These are phyloP conservation scores for Pseudogymnoascus sp. DNA, from an alignment of 2,329 filamentous ascomycete species.

Conservation along the genomic window DNA sequence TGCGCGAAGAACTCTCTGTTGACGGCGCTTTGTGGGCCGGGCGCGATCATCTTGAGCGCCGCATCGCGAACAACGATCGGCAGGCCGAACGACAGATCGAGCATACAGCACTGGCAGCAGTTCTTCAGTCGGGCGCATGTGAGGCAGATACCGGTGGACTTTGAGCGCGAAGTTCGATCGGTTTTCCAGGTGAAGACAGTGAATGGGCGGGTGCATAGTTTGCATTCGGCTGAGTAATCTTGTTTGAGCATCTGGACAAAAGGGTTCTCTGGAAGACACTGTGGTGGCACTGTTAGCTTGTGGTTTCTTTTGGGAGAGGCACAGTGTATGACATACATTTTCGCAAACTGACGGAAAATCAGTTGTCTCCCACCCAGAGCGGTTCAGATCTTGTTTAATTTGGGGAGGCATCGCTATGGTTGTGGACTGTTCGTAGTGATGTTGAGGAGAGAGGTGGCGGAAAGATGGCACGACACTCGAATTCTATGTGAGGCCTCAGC, in stretches of 20 bases:
- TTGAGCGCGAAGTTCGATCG: conserved; percentile 84
- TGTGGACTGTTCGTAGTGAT: not conserved
- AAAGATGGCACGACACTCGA: not conserved
- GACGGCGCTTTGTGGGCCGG: conserved; percentile 83
- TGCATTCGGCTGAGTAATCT: conserved; percentile 73
- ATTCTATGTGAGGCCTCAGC: conserved; percentile 5
- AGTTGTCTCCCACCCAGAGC: conserved; percentile 91
- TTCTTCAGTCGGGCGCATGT: conserved; percentile 97
- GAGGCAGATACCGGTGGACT: conserved; percentile 89
- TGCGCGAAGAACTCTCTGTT: conserved; percentile 98
- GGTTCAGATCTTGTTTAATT: conserved; percentile 93
- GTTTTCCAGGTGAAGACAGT: conserved; percentile 94
- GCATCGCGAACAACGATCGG: conserved; percentile 94
- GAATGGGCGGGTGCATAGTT: conserved; percentile 84
- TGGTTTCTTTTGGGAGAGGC: not conserved
- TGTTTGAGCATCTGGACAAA: conserved; percentile 99
- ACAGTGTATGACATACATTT: not conserved
- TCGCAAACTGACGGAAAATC: conserved; percentile 74
- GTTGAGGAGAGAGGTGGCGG: not conserved
- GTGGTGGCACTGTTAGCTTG: not conserved
- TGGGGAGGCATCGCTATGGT: conserved; percentile 66
- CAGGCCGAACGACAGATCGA: conserved; percentile 91
- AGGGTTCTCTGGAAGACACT: conserved; percentile 93
- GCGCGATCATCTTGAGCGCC: conserved; percentile 94
- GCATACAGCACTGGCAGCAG: conserved; percentile 98